Conservation (phyloP, 2,329 filamentous ascomycete genomes). For the Nemania sp. region DNA sequence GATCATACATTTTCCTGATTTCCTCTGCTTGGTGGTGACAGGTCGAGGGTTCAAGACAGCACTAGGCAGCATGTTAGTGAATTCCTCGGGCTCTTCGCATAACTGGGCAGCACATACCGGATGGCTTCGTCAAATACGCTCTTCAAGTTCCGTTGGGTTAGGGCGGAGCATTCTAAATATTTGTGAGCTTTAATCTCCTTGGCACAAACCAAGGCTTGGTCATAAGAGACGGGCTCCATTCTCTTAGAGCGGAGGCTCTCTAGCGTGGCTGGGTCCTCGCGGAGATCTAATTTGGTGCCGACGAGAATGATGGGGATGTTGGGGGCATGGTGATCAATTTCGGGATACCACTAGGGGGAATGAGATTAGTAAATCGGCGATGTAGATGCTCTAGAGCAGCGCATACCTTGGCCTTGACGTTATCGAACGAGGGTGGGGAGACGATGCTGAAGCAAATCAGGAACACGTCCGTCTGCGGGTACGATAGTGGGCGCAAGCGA, state of each 20-base stretch:
- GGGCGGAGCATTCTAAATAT: slow-evolving; percentile 95
- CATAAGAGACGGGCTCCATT: slow-evolving; percentile 96
- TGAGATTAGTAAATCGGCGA: slow-evolving; percentile 20
- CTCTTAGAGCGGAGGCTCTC: slow-evolving; percentile 86
- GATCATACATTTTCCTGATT: slow-evolving; percentile 70
- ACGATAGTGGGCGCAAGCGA: slow-evolving; percentile 88
- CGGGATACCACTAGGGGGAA: slow-evolving; percentile 79
- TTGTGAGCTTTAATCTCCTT: slow-evolving; percentile 96
- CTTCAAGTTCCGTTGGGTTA: slow-evolving; percentile 96
- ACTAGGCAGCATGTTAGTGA: slow-evolving; percentile 46
- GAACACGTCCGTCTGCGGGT: slow-evolving; percentile 98
- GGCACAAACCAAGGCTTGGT: slow-evolving; percentile 83
- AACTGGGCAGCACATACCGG: slow-evolving; percentile 64
- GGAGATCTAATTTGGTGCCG: slow-evolving; percentile 93
- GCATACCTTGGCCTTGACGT: slow-evolving; percentile 94
- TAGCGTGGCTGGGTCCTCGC: slow-evolving; percentile 82
- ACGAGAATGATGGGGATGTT: slow-evolving; percentile 96
- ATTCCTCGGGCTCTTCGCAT: slow-evolving; percentile 29
- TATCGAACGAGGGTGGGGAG: slow-evolving; percentile 96
- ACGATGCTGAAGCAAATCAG: slow-evolving; percentile 98
- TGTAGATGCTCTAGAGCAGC: background rate
- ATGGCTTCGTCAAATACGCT: slow-evolving; percentile 99
- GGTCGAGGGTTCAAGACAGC: slow-evolving; percentile 73
- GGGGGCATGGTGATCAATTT: slow-evolving; percentile 95
- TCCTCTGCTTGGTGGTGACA: slow-evolving; percentile 57